Percentiles rank a stretch among this genome's conserved stretches.
Conservation (phyloP, 2,329 filamentous ascomycete genomes). For the Aspergillus alliaceus region DNA sequence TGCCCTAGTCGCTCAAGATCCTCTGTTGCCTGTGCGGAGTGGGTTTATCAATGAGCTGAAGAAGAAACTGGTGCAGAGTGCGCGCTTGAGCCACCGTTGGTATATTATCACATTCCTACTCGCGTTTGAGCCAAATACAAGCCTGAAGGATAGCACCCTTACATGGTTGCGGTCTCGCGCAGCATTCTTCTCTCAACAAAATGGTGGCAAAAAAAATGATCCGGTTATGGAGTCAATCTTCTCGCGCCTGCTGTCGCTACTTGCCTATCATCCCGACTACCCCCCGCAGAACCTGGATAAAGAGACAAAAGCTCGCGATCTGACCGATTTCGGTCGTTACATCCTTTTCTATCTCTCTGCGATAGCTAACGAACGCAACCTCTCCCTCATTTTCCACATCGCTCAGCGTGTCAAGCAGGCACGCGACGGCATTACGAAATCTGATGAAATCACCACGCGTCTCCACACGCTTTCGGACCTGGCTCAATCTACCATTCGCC, state of each 20-base stretch:
- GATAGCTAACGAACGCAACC: constrained; percentile 81
- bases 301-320: constrained; percentile 53
- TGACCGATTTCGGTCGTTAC: constrained; percentile 83
- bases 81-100: constrained; percentile 79
- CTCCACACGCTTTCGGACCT: constrained; percentile 88
- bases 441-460: constrained; percentile 45
- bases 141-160: constrained; percentile 71
- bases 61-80: constrained; percentile 57
- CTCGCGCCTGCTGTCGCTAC: constrained; percentile 77
- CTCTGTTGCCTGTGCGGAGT: constrained; percentile 69
- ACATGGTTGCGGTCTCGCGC: constrained; percentile 88
- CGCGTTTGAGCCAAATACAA: constrained; percentile 80
- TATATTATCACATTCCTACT: constrained; percentile 87
- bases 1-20: constrained; percentile 78
- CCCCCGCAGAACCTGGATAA: constrained; percentile 39
- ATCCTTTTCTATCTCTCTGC: constrained; percentile 84
- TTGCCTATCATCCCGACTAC: constrained; percentile 94
- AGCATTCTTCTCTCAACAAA: constrained; percentile 58
- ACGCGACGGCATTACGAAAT: constrained; percentile 69
- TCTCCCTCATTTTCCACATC: constrained; percentile 86
- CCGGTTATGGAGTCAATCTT: constrained; percentile 78
- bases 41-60: constrained; percentile 83
- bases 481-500: constrained; percentile 75
- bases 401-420: constrained; percentile 92
- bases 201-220: constrained; percentile 38